A percentile compares a stretch with the other conserved stretches of the same genome.
phyloP scores from a whole-genome alignment of 768 basidiomycete species.

The Mycena metata region DNA sequence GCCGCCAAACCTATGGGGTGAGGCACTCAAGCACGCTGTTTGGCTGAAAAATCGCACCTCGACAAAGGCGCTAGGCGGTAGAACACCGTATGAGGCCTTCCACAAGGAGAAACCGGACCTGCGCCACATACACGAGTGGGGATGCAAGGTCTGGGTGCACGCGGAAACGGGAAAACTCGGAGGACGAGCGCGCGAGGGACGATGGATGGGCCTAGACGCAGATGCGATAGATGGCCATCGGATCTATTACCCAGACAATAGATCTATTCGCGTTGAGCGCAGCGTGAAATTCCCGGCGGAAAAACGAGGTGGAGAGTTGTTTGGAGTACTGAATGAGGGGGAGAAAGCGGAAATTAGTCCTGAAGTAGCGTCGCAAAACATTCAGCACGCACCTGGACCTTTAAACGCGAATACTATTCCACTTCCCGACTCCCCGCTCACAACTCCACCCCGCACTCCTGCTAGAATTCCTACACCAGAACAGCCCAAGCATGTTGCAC shows the following conservation, averaged over 20 bases:
- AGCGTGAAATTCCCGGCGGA: conserved; percentile 43
- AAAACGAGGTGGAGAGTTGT: conserved; percentile 9
- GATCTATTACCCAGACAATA: conserved; percentile 47
- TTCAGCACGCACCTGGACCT: conserved; percentile 24
- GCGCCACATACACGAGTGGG: conserved; percentile 39
- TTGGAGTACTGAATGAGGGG: conserved; percentile 35
- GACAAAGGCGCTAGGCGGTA: conserved; percentile 37
- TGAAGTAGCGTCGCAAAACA: conserved; percentile 3
- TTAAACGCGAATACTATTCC: background rate
- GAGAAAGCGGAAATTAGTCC: conserved; percentile 14
- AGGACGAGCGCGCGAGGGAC: conserved; percentile 37
- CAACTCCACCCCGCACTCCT: conserved; percentile 21
- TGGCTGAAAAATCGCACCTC: conserved; percentile 47
- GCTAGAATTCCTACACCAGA: background rate
- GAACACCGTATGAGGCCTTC: conserved; percentile 42
- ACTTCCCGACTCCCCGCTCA: conserved; percentile 26
- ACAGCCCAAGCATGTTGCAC: background rate
- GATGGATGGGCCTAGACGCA: conserved; percentile 41
- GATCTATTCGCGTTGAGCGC: conserved; percentile 45
- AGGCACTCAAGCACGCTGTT: conserved; percentile 43
- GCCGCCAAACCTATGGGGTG: conserved; percentile 50
- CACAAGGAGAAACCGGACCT: conserved; percentile 43
- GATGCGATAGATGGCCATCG: conserved; percentile 47
- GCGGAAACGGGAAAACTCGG: conserved; percentile 45
- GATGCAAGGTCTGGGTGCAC: conserved; percentile 41